These are phyloP conservation scores for Quercus phellos DNA, from an alignment of 331 rosid genomes.

Conservation along the genomic window DNA sequence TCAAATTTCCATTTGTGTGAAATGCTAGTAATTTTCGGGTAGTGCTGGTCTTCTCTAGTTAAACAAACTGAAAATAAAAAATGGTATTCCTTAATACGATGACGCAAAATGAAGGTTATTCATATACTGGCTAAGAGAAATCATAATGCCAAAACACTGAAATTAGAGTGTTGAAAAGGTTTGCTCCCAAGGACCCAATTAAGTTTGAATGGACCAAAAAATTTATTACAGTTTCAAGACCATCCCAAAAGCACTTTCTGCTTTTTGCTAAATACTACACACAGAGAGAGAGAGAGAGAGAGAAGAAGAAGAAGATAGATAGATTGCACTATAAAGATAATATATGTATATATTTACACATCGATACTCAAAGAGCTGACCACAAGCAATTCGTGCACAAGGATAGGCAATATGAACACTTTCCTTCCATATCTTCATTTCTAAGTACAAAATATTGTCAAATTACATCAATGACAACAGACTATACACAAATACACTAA, in stretches of 20 bases:
- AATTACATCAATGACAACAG: constrained; percentile 30
- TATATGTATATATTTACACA: no score
- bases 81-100: not conserved
- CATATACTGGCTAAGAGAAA: not conserved
- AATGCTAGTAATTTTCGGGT: not conserved
- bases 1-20: constrained; percentile 4
- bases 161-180: not conserved
- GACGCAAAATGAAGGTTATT: not conserved
- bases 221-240: not conserved
- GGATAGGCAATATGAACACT: constrained; percentile 39
- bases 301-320: no score
- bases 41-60: not conserved
- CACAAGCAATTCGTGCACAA: not conserved
- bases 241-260: not conserved
- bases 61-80: not conserved
- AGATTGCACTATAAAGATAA: no score
- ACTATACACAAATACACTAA: constrained; percentile 43
- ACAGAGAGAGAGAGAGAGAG: not conserved
- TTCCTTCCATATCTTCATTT: constrained; percentile 26
- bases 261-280: not conserved
- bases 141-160: not conserved
- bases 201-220: no score
- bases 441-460: constrained; percentile 21
- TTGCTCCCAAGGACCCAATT: no score
- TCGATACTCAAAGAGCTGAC: not conserved